Percentiles rank a stretch among this genome's conserved stretches.
Conservation (phyloP, 805 yeast genomes). For the Kregervanrija delftensis region DNA sequence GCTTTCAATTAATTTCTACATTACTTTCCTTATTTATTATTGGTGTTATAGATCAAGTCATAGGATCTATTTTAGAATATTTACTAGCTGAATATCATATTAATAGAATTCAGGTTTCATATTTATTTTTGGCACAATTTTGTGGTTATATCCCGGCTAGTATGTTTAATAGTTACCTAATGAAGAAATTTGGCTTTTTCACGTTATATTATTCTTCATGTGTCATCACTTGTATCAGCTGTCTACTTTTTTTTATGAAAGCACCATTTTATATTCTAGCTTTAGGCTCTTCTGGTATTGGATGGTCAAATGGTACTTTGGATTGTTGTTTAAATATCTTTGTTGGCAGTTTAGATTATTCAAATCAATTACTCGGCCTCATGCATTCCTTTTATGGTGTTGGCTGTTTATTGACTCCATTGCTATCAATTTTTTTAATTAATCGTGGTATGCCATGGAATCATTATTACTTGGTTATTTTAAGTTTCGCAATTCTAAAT, state of each 20-base stretch:
- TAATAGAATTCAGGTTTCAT: constrained; percentile 40
- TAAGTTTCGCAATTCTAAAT: constrained; percentile 21
- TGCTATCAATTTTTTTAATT: constrained; percentile 35
- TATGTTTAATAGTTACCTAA: constrained; percentile 36
- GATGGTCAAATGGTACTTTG: constrained; percentile 49
- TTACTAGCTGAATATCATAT: constrained; percentile 41
- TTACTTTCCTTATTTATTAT: constrained; percentile 36
- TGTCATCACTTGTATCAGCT: constrained; percentile 2
- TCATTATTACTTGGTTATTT: constrained; percentile 35
- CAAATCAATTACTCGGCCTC: constrained; percentile 44
- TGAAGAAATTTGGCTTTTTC: constrained; percentile 38
- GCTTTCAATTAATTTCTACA: constrained; percentile 36
- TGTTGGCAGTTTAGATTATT: constrained; percentile 39
- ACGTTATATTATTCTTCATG: constrained; percentile 33
- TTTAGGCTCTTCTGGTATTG: constrained; percentile 34
- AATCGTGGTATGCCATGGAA: constrained; percentile 37
- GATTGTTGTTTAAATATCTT: constrained; percentile 53
- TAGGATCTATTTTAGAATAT: constrained; percentile 53
- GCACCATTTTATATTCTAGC: constrained; percentile 39
- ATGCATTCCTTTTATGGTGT: constrained; percentile 48
- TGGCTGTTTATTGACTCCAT: constrained; percentile 47
- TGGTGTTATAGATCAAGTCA: constrained; percentile 55
- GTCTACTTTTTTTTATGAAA: constrained; percentile 28
- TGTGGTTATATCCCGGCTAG: constrained; percentile 53
- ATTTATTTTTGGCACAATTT: constrained; percentile 45